Base-by-base conservation (phyloP, 192 early-diverging fungal genomes). In the Entomortierella lignicola region DNA sequence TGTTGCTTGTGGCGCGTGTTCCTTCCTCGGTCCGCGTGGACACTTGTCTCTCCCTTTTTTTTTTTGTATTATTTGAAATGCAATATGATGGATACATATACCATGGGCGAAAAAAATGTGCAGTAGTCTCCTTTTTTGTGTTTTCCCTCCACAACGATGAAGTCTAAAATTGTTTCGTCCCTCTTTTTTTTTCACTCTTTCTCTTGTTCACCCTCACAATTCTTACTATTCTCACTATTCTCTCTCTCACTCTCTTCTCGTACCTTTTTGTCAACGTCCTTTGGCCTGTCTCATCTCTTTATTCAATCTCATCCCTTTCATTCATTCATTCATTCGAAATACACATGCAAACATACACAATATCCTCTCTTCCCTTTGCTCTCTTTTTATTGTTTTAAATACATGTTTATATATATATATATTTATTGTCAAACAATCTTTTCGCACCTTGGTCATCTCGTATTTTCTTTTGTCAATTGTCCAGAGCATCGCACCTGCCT, bases 221-320 rank as follows among this genome's bases (percentile, higher is more conserved):
- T 39, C 50, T 13, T 30, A 41, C 43, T 23, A 32, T 48, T 43
- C 27, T 31, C 41, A 48, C 23, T 48, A 3, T 48, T 37, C 47
- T 59, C 55, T 51, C 56, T 34, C 56, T 55, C 52, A 43, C 51
- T 55, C 69, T 44, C 52, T 48, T 52, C 41, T 72, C 23, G 3
- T 50, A 1, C 55, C 48, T 47, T 57, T 56, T 15, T 13, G 23
- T 55, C 42, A n/a, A n/a, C n/a, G n/a, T n/a, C n/a, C n/a, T n/a
- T n/a, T n/a, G n/a, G n/a, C n/a, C n/a, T n/a, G n/a, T n/a, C 34
- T 10, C 21, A 2, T 12, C 65, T 20, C 32, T 31, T 39, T 21
- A 11, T 37, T 15, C 20, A 52, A 29, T 21, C 8, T 29, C 3
- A 15, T 60, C 25, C 17, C 25, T 52, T 53, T 27, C 23, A n/a